Evolutionary conservation across 2,329 filamentous ascomycete genomes (phyloP).

Genomic region (Gnomoniopsis smithogilvyi): DNA sequence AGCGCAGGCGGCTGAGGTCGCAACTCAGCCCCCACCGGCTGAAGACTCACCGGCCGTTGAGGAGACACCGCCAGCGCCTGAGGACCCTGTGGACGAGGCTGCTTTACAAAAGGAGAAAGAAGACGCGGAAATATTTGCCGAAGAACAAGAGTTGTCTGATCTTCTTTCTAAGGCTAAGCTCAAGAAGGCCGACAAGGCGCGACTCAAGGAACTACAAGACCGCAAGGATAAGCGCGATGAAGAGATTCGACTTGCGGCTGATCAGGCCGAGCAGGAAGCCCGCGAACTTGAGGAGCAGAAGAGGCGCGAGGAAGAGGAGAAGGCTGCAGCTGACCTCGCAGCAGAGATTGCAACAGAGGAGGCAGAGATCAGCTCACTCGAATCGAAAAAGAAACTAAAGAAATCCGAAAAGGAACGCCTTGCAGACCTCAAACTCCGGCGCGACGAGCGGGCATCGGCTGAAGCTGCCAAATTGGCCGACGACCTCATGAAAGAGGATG

Average conservation of each 20-base stretch:
- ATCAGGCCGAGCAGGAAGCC: conserved; percentile 12
- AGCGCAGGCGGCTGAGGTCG: background rate
- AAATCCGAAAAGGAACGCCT: conserved; percentile 12
- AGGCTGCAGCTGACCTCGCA: conserved; percentile 1
- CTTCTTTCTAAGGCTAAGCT: conserved; percentile 6
- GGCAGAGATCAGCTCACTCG: conserved; percentile 11
- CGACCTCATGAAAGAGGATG: conserved; percentile 25
- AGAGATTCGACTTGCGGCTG: conserved; percentile 6
- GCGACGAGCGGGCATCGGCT: conserved; percentile 9
- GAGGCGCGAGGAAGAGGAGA: conserved; percentile 2
- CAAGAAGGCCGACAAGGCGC: conserved; percentile 9
- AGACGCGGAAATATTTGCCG: conserved; percentile 10
- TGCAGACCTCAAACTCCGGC: conserved; percentile 12
- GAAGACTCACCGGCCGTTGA: background rate
- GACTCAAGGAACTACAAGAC: conserved; percentile 15
- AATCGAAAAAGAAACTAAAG: conserved; percentile 14
- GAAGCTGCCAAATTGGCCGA: conserved; percentile 9
- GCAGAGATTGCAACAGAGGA: conserved; percentile 15
- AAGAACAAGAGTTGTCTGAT: conserved; percentile 13
- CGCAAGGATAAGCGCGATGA: conserved; percentile 13
- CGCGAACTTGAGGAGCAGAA: conserved; percentile 11
- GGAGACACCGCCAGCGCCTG: background rate
- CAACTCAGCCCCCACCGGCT: background rate
- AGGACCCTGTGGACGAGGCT: conserved; percentile 2
- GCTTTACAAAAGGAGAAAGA: background rate